phyloP scores from a whole-genome alignment of 1,284 basidiomycete genomes.

The Cryptococcus sp. region DNA sequence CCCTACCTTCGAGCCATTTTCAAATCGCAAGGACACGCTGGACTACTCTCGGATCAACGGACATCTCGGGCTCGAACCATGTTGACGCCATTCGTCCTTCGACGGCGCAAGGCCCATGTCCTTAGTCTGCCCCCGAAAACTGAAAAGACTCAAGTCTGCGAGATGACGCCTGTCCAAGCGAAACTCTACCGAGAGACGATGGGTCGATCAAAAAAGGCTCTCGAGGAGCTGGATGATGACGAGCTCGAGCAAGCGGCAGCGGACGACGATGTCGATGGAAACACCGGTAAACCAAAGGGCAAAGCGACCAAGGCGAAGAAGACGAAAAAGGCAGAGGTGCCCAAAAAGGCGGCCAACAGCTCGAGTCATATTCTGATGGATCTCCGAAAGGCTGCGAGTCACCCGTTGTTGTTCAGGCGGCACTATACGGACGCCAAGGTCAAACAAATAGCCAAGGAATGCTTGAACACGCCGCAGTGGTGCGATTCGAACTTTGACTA shows the following conservation, averaged over 20 bases:
- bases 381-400: constrained; percentile 87
- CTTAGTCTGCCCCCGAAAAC: constrained; percentile 85
- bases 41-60: constrained; percentile 79
- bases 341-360: constrained; percentile 23
- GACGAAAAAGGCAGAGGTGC: constrained; percentile 43
- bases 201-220: constrained; percentile 66
- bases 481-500: constrained; percentile 69
- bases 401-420: constrained; percentile 90
- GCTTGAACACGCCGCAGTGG: constrained; percentile 84
- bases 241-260: constrained; percentile 26
- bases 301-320: constrained; percentile 65
- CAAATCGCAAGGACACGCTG: constrained; percentile 75
- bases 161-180: constrained; percentile 78
- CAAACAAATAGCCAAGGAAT: constrained; percentile 67
- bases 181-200: constrained; percentile 81
- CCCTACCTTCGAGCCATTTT: constrained; percentile 87
- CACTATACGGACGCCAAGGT: constrained; percentile 74
- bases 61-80: constrained; percentile 94
- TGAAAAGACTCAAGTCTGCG: constrained; percentile 89
- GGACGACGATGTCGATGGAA: constrained; percentile 35
- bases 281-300: constrained; percentile 39
- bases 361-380: constrained; percentile 88
- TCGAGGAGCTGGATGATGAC: constrained; percentile 64
- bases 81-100: constrained; percentile 97
- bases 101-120: constrained; percentile 90